Base-by-base conservation (phyloP, 176 grass and related monocot genomes). In the Oryza officinalis region DNA sequence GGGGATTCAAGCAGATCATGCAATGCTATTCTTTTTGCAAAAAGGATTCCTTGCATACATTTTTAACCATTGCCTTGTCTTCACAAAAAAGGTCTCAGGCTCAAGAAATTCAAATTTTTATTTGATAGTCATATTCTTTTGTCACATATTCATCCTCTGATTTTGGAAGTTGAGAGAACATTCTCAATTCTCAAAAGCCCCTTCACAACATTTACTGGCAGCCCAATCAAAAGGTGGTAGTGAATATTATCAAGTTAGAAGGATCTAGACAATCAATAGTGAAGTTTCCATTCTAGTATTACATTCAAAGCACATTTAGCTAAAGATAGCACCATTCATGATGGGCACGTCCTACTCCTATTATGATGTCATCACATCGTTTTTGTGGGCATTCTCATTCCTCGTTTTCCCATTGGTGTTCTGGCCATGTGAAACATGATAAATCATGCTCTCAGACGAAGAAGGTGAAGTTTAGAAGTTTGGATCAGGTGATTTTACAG, bases 191-290 rank as follows among this genome's bases (percentile, higher is more conserved):
- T 65, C 18, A 76, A 72, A 59, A 57, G 22, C 27, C 31, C 25
- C 72, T 38, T 77, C 22, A 75, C 57, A 66, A 67, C 8, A 49
- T 28, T 84, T 84, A 43, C 22, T 38, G 17, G 57, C 10, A n/a
- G 52, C 7, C 37, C 13, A 37, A 78, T 82, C 30, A 71, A 73
- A 80, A 89, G 49, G 27, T 10, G 57, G 26, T 32, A 31, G 7
- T 20, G 1, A 63, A 23, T 27, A 63, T 70, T 69, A 50, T 87
- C 37, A 84, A 22, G 46, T 79, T 81, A 78, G 35, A 0, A 73
- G 30, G 38, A n/a, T 61, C 57, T 25, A 59, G n/a, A 61, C 15
- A 47, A 60, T 60, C 54, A 10, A 60, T 23, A 60, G 22, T 0
- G 7, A 60, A n/a, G 54, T 60, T 60, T 60, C 22, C 38, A 86